A percentile compares a stretch with the other conserved stretches of the same genome.
phyloP scores from a whole-genome alignment of 768 basidiomycete genomes.

The Amanita fuliginea region DNA sequence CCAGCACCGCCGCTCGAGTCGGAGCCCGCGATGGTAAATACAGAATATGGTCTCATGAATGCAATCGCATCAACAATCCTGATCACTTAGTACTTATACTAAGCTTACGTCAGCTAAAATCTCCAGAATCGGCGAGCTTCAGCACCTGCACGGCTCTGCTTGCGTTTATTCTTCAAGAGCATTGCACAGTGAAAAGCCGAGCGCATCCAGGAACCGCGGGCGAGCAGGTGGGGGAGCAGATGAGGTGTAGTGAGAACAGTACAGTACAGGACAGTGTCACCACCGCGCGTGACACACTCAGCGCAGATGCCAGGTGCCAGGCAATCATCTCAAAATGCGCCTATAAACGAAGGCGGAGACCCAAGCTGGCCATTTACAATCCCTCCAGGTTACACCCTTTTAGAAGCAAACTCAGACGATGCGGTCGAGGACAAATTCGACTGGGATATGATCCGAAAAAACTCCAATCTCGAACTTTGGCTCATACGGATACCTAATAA shows the following conservation, averaged over 20 bases:
- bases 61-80: background rate
- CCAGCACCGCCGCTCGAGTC: slow-evolving; percentile 85
- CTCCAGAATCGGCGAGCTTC: too few species aligned
- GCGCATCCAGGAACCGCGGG: too few species aligned
- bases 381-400: slow-evolving; percentile 35
- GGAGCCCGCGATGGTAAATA: slow-evolving; percentile 71
- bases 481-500: slow-evolving; percentile 58
- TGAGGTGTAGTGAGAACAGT: too few species aligned
- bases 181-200: too few species aligned
- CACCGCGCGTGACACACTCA: too few species aligned
- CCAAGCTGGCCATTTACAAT: slow-evolving; percentile 51
- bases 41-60: slow-evolving; percentile 10
- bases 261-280: too few species aligned
- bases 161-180: too few species aligned
- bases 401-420: slow-evolving; percentile 20
- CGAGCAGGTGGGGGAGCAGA: too few species aligned
- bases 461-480: slow-evolving; percentile 60
- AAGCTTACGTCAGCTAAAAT: background rate
- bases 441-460: slow-evolving; percentile 48
- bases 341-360: slow-evolving; percentile 43
- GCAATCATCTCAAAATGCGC: slow-evolving; percentile 11
- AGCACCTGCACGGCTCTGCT: too few species aligned
- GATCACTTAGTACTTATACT: too few species aligned
- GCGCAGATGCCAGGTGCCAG: too few species aligned
- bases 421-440: slow-evolving; percentile 41